A percentile compares a stretch with the other conserved stretches of the same genome.
These are phyloP conservation scores for Intubia oerlemansii DNA, from an alignment of 2,329 filamentous ascomycete genomes.

Conservation along the genomic window DNA sequence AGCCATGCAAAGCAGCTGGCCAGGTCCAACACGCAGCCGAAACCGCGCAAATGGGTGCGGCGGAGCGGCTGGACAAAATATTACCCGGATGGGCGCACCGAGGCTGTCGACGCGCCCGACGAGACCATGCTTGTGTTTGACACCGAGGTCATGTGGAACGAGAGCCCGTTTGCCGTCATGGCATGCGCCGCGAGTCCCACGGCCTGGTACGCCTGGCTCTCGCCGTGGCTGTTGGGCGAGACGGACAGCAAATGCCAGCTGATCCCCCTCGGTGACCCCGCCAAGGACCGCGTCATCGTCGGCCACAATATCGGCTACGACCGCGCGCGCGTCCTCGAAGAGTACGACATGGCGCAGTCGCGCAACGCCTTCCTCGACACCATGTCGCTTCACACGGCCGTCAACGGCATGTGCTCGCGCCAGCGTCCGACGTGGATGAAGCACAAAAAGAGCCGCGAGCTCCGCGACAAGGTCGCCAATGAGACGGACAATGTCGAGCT, in stretches of 20 bases:
- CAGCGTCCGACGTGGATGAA: slow-evolving; percentile 96
- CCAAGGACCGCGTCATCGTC: slow-evolving; percentile 54
- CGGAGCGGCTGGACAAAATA: slow-evolving; percentile 93
- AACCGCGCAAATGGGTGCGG: slow-evolving; percentile 50
- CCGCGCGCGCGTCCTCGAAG: slow-evolving; percentile 67
- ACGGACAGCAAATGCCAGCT: slow-evolving; percentile 57
- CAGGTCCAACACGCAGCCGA: slow-evolving; percentile 32
- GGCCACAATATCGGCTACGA: slow-evolving; percentile 96
- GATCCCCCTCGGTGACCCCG: slow-evolving; percentile 65
- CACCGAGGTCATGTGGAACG: slow-evolving; percentile 91
- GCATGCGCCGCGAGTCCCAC: slow-evolving; percentile 78
- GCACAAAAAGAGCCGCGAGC: slow-evolving; percentile 73
- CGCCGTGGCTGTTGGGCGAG: slow-evolving; percentile 81
- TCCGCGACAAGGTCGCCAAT: slow-evolving; percentile 57
- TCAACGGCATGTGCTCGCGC: slow-evolving; percentile 96
- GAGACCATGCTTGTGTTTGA: slow-evolving; percentile 79
- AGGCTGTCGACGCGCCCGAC: slow-evolving; percentile 54
- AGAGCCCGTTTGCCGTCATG: slow-evolving; percentile 86
- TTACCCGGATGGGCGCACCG: slow-evolving; percentile 45
- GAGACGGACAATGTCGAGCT: slow-evolving; percentile 53
- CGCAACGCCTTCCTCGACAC: slow-evolving; percentile 83
- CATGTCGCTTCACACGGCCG: slow-evolving; percentile 93
- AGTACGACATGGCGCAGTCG: slow-evolving; percentile 69
- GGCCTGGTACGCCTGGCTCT: slow-evolving; percentile 95
- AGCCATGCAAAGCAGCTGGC: slow-evolving; percentile 55